phyloP scores from a whole-genome alignment of 2,329 filamentous ascomycete species.

The Fusarium vanettenii region DNA sequence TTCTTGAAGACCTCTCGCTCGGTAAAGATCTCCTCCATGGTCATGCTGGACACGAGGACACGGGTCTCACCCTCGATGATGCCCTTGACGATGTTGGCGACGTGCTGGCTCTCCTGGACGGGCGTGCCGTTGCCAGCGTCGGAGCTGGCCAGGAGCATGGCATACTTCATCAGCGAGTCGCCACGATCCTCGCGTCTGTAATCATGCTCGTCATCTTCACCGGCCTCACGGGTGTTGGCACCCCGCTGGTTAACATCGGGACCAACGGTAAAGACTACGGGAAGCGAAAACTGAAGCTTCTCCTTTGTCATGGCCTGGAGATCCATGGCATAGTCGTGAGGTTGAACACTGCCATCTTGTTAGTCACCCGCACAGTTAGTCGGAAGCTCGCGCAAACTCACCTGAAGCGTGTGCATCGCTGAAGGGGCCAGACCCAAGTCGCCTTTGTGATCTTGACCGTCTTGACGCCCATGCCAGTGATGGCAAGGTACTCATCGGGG shows the following conservation, averaged over 20 bases:
- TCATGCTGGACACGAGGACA: slow-evolving; percentile 86
- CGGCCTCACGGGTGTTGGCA: slow-evolving; percentile 51
- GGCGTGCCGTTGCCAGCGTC: slow-evolving; percentile 46
- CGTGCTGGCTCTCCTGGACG: slow-evolving; percentile 64
- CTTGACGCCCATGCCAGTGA: slow-evolving; percentile 82
- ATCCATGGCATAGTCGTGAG: slow-evolving; percentile 85
- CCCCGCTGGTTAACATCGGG: slow-evolving; percentile 76
- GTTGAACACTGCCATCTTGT: slow-evolving; percentile 65
- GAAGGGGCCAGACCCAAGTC: slow-evolving; percentile 76
- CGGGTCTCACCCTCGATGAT: slow-evolving; percentile 91
- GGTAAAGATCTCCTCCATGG: slow-evolving; percentile 91
- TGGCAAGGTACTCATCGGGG: slow-evolving; percentile 87
- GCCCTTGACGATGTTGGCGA: slow-evolving; percentile 87
- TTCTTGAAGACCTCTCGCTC: slow-evolving; percentile 82
- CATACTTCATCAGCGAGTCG: slow-evolving; percentile 82
- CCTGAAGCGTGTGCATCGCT: slow-evolving; percentile 69
- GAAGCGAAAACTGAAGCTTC: slow-evolving; percentile 84
- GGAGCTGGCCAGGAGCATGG: slow-evolving; percentile 81
- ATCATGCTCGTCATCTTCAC: slow-evolving; percentile 23
- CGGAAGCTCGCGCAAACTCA: background rate
- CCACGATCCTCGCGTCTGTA: slow-evolving; percentile 61
- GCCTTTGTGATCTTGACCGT: slow-evolving; percentile 84
- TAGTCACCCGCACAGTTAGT: background rate
- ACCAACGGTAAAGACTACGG: slow-evolving; percentile 87
- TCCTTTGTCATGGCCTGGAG: slow-evolving; percentile 91